These are phyloP conservation scores for Jatropha podagrica DNA, from an alignment of 441 rosid genomes.

Conservation along the genomic window DNA sequence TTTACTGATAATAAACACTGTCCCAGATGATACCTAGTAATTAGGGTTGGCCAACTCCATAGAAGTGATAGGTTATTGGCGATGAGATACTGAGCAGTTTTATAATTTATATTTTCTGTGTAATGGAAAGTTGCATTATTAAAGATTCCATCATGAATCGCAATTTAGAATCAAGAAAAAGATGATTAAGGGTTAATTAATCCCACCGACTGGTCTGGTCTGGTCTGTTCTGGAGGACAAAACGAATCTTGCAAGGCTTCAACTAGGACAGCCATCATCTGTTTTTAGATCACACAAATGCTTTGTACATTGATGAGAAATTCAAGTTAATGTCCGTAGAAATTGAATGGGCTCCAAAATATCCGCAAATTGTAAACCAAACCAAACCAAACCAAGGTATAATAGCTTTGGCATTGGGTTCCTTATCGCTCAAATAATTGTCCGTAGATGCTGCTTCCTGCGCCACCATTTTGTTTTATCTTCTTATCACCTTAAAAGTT, in stretches of 20 bases:
- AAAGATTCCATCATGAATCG: conserved; percentile 15
- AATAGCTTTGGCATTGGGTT: background rate
- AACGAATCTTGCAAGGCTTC: background rate
- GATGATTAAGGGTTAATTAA: background rate
- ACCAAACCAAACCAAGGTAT: too few species aligned
- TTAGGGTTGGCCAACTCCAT: background rate
- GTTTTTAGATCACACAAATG: background rate
- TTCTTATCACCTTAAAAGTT: conserved; percentile 5
- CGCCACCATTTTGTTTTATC: background rate
- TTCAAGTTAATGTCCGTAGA: too few species aligned
- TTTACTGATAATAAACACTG: background rate
- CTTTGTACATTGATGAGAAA: too few species aligned
- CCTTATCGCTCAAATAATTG: conserved; percentile 1
- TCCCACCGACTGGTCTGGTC: background rate
- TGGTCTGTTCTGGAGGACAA: background rate
- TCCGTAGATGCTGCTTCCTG: background rate
- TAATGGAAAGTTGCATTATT: conserved; percentile 21
- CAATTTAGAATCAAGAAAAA: background rate
- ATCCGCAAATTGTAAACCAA: too few species aligned
- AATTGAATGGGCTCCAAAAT: too few species aligned
- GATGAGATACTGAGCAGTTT: background rate
- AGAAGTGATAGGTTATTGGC: conserved; percentile 10
- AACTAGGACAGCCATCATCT: background rate
- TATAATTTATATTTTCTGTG: background rate
- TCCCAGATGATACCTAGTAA: background rate